These are phyloP conservation scores for Citrus unshiu DNA, from an alignment of 345 rosid genomes.

Conservation along the genomic window DNA sequence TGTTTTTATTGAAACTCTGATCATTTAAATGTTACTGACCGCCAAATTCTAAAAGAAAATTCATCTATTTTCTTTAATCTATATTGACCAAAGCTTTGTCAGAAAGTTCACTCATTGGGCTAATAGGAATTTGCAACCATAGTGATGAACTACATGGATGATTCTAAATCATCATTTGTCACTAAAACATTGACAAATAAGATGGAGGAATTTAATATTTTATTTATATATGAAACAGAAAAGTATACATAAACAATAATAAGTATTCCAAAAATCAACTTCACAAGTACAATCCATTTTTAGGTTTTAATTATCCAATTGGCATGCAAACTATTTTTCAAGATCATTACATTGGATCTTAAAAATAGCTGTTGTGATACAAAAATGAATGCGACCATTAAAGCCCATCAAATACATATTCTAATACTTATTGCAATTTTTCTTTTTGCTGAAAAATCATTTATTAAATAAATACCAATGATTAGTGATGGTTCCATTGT, in stretches of 20 bases:
- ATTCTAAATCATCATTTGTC: neutral
- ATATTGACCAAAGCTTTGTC: constrained; percentile 6
- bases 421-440: neutral
- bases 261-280: neutral
- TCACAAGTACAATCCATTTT: neutral
- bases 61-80: neutral
- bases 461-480: neutral
- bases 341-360: neutral
- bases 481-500: neutral
- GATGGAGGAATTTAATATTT: neutral
- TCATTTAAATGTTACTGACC: neutral
- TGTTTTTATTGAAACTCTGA: neutral
- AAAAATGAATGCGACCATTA: neutral
- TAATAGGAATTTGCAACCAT: neutral
- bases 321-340: neutral
- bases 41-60: neutral
- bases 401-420: neutral
- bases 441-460: neutral
- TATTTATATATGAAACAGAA: neutral
- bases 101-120: neutral
- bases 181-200: neutral
- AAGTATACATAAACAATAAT: neutral
- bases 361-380: neutral
- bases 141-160: neutral
- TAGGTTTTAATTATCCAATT: neutral